Conservation (phyloP, 441 rosid species). For the Pelargonium cotyledonis region DNA sequence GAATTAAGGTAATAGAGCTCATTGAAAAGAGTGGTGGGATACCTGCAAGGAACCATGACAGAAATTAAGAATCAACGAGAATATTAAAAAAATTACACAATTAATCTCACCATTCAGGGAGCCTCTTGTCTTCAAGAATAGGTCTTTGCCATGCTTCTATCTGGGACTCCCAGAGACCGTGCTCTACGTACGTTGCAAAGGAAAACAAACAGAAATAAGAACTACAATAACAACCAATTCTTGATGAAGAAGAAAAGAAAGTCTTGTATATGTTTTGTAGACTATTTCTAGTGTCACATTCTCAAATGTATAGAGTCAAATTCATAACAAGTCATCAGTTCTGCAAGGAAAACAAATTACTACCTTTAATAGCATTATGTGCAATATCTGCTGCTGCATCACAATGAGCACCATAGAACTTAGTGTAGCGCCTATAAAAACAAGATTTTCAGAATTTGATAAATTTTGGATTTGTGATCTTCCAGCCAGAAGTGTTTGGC, state of each 20-base stretch:
- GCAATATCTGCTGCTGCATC: conserved; percentile 4
- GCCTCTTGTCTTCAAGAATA: conserved; percentile 35
- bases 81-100: background rate
- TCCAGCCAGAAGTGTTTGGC: conserved; percentile 1
- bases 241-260: no score
- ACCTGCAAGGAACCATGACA: conserved; percentile 41
- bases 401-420: background rate
- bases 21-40: conserved; percentile 72
- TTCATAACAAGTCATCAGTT: background rate
- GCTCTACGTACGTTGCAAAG: conserved; percentile 39
- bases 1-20: conserved; percentile 91
- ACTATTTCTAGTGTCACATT: background rate
- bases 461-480: background rate
- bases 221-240: background rate
- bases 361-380: background rate
- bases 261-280: background rate
- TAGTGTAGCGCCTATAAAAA: conserved; percentile 2
- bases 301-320: background rate
- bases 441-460: conserved; percentile 16
- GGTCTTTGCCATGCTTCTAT: conserved; percentile 92
- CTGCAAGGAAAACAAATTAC: background rate
- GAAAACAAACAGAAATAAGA: conserved; percentile 12
- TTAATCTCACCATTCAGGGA: conserved; percentile 69
- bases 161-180: conserved; percentile 65
- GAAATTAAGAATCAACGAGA: background rate